phyloP scores from a whole-genome alignment of 805 yeast species.

The Hanseniaspora hatyaiensis region DNA sequence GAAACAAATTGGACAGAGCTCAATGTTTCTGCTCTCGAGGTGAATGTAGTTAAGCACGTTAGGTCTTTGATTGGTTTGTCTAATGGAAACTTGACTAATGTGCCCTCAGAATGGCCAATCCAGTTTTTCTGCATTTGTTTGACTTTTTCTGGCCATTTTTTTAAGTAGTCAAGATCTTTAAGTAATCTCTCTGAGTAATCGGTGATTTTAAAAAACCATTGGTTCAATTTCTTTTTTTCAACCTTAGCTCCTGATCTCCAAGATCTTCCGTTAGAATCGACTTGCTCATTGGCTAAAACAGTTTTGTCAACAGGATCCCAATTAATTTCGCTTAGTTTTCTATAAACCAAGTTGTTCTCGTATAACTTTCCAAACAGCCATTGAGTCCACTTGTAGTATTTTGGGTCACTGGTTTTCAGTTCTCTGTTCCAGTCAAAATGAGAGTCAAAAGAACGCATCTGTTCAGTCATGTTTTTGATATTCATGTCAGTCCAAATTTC shows the following conservation, averaged over 20 bases:
- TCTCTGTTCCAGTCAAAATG: conserved; percentile 93
- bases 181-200: conserved; percentile 59
- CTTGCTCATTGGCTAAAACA: conserved; percentile 93
- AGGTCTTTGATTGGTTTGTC: conserved; percentile 22
- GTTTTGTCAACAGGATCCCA: conserved; percentile 98
- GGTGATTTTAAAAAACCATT: conserved; percentile 91
- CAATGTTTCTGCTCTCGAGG: conserved; percentile 84
- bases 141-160: conserved; percentile 81
- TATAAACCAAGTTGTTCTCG: conserved; percentile 72
- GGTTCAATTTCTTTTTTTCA: conserved; percentile 67
- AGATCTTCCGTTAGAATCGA: conserved; percentile 76
- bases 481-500: conserved; percentile 71
- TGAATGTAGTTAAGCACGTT: conserved; percentile 43
- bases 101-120: conserved; percentile 84
- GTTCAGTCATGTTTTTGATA: conserved; percentile 75
- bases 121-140: conserved; percentile 84
- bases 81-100: conserved; percentile 44
- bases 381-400: conserved; percentile 89
- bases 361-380: conserved; percentile 62
- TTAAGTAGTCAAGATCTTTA: conserved; percentile 48
- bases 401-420: conserved; percentile 72
- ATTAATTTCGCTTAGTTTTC: conserved; percentile 77
- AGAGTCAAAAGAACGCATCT: conserved; percentile 64
- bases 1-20: conserved; percentile 77
- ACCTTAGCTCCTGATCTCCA: conserved; percentile 97